Evolutionary conservation across 441 rosid species (phyloP).

Genomic region (Syzygium malaccense): DNA sequence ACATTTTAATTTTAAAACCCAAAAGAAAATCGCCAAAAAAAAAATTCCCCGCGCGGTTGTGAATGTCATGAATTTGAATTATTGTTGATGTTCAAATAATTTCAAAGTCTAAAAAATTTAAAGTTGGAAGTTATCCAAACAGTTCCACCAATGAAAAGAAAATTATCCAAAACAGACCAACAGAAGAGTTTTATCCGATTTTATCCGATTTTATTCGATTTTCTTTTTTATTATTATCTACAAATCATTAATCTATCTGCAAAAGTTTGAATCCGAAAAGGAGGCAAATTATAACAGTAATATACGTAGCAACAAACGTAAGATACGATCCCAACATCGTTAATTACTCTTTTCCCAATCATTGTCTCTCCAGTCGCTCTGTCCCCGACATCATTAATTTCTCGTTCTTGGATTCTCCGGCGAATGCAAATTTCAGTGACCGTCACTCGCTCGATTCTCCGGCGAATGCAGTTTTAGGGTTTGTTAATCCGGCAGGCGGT

Average conservation of each 20-base stretch:
- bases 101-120: neutral
- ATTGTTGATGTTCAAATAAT: neutral
- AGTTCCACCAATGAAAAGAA: too few species aligned
- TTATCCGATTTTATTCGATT: neutral
- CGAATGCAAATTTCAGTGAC: neutral
- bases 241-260: neutral
- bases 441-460: neutral
- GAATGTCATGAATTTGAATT: neutral
- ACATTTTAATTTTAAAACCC: neutral
- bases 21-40: neutral
- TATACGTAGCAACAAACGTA: neutral
- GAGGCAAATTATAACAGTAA: neutral
- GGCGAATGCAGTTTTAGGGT: neutral
- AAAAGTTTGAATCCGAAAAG: neutral
- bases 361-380: neutral
- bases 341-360: neutral
- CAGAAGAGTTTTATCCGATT: neutral
- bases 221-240: neutral
- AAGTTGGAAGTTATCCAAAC: neutral
- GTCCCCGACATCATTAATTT: neutral
- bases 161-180: neutral
- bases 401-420: neutral
- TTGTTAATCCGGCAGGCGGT: neutral
- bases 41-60: neutral
- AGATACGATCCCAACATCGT: neutral